Evolutionary conservation across 345 rosid species (phyloP), one percentile per base, ranked within the genome.

Genomic region (Heritiera fomes): DNA sequence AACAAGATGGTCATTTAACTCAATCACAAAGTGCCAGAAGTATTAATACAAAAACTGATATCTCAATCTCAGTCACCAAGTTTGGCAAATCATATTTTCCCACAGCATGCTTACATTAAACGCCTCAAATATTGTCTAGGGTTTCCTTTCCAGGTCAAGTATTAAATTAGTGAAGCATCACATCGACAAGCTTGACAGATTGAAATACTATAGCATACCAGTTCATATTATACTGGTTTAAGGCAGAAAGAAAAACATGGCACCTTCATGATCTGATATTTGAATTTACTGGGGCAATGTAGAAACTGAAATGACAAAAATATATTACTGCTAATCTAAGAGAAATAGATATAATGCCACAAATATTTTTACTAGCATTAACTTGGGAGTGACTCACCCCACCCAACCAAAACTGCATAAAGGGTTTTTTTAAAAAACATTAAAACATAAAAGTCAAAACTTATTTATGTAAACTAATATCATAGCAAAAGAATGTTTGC

Each of bases 1-100:
- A 70, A 70, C 74, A 70, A 70, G 43, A 70, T 47, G 9, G 73
- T 49, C 17, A 15, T 53, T 53, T 23, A 70, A 47, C 14, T 41
- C 11, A 49, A 14, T n/a, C 30, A 67, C 49, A 45, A 49, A 43
- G 14, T 45, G 59, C 41, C 28, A 47, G 41, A 70, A 70, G 20
- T 69, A 45, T 8, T 2, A 28, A 58, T 5, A n/a, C 58, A 2
- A 53, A 4, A 53, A 4, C 58, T 47, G 12, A 47, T 2, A 47
- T 47, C 45, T 11, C 52, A 47, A 47, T 10, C 52, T 12, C 52
- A 47, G 2, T 47, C 52, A 47, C 52, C 52, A 9, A 47, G 52
- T 11, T 47, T 10, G 52, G 13, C 52, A 10, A 9, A 3, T 47
- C 3, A 47, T 10, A 47, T 47, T 47, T 47, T 10, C 52, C 10